phyloP scores from a whole-genome alignment of 345 rosid species.

The Brassica napus region DNA sequence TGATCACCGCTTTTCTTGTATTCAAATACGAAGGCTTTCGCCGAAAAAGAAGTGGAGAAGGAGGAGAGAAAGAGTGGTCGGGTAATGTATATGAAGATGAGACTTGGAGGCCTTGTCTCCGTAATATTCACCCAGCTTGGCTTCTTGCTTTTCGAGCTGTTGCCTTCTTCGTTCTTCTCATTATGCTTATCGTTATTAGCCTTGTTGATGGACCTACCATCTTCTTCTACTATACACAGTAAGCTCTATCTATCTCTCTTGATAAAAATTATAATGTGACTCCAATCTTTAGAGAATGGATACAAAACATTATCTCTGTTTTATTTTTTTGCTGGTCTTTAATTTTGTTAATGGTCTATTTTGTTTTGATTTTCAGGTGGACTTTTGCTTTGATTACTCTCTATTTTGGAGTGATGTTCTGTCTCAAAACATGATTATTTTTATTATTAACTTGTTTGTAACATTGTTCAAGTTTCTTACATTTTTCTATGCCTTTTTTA shows the following conservation, averaged over 20 bases:
- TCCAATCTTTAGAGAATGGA: neutral
- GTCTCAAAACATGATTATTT: constrained; percentile 8
- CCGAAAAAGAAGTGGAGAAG: constrained; percentile 18
- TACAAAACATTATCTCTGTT: neutral
- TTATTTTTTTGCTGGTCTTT: neutral
- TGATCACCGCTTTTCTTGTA: constrained; percentile 52
- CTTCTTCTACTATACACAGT: constrained; percentile 96
- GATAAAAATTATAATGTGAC: neutral
- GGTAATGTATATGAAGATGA: constrained; percentile 69
- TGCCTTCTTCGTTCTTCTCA: constrained; percentile 66
- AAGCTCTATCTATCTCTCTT: constrained; percentile 37
- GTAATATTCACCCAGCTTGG: constrained; percentile 93
- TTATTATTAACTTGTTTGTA: neutral
- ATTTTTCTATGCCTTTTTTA: neutral
- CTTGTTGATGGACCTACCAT: constrained; percentile 70
- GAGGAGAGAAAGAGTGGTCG: constrained; percentile 45
- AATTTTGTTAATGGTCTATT: neutral
- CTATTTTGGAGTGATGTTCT: constrained; percentile 73
- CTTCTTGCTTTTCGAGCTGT: constrained; percentile 68
- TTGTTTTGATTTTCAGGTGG: constrained; percentile 70
- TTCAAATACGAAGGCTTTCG: constrained; percentile 60
- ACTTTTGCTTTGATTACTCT: constrained; percentile 70
- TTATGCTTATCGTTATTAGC: constrained; percentile 49
- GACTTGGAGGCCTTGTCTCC: constrained; percentile 81
- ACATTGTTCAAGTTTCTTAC: constrained; percentile 29